phyloP scores from a whole-genome alignment of 2,329 filamentous ascomycete species.

The Periconia sp. region DNA sequence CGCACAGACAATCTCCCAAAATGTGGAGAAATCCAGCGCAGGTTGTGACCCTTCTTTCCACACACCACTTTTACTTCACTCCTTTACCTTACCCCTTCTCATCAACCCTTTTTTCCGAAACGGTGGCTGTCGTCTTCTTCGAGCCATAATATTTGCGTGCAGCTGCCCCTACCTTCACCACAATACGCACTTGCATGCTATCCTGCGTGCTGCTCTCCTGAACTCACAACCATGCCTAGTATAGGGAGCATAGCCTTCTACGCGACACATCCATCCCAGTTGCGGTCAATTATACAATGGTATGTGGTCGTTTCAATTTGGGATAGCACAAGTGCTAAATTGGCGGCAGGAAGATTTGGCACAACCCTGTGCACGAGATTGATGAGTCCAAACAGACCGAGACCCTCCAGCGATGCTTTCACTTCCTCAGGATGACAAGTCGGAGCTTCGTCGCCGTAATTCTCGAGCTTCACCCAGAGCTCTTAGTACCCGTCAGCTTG shows the following conservation, averaged over 20 bases:
- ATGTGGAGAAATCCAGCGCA: not conserved
- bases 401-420: constrained; percentile 79
- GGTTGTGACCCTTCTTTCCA: not conserved
- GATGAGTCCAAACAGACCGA: constrained; percentile 73
- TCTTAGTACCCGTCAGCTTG: constrained; percentile 82
- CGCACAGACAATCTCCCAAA: not conserved
- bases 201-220: not conserved
- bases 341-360: constrained; percentile 84
- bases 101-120: not conserved
- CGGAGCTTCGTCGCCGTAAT: constrained; percentile 93
- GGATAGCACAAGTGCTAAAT: not conserved
- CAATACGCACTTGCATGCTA: not conserved
- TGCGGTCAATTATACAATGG: constrained; percentile 89
- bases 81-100: not conserved
- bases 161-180: not conserved
- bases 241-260: constrained; percentile 66
- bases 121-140: not conserved
- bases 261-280: constrained; percentile 71
- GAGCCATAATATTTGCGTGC: not conserved
- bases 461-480: constrained; percentile 90
- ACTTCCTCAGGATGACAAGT: constrained; percentile 83
- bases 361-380: constrained; percentile 87
- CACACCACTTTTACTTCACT: not conserved
- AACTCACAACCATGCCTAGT: constrained; percentile 36
- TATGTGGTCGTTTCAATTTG: constrained; percentile 44